Base-by-base conservation (phyloP, 2,329 filamentous ascomycete species). In the Tolypocladium album region DNA sequence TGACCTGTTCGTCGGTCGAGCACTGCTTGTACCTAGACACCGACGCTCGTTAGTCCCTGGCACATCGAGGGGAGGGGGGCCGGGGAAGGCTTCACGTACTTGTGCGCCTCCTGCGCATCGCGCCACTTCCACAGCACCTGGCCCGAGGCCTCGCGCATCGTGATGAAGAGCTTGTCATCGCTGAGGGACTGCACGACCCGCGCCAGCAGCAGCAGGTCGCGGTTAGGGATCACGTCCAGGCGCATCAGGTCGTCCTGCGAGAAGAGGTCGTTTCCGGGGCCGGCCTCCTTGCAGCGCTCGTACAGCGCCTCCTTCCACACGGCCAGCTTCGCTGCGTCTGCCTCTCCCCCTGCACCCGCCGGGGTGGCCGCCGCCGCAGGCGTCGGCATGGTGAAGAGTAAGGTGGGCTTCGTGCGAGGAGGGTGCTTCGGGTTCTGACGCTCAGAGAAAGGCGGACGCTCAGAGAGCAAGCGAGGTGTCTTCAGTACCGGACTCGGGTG, bases 1-100 rank as follows among this genome's bases (percentile, higher is more conserved):
- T 82, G 69, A 86, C 84, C 74, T 88, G 83, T 66, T 97, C 93
- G 68, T 93, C 85, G 62, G 84, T 83, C 55, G 78, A 75, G 63
- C 85, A 81, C 62, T 78, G 77, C 64, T 81, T 82, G 72, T 85
- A 86, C 66, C 83, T 86, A 63, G 11, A 17, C n/a, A 13, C 13
- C n/a, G 17, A 12, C 27, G 2, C 5, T 4, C 27, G 50, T 53
- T 13, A 53, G 50, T 15, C 8, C 20, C 24, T 7, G 17, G 40
- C 24, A 17, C 27, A 9, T 9, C 47, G 24, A 1, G 47, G 47
- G 13, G 34, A 17, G 9, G 5, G 11, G 31, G 24, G 8, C 15
- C 20, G 20, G 3, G 61, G 53, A 43, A 39, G 27, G 17, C 15
- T 43, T 43, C 11, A 70, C 75, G 61, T 73, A 87, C 84, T 86